phyloP scores from a whole-genome alignment of 2,329 filamentous ascomycete genomes.

The Stenocarpella maydis region DNA sequence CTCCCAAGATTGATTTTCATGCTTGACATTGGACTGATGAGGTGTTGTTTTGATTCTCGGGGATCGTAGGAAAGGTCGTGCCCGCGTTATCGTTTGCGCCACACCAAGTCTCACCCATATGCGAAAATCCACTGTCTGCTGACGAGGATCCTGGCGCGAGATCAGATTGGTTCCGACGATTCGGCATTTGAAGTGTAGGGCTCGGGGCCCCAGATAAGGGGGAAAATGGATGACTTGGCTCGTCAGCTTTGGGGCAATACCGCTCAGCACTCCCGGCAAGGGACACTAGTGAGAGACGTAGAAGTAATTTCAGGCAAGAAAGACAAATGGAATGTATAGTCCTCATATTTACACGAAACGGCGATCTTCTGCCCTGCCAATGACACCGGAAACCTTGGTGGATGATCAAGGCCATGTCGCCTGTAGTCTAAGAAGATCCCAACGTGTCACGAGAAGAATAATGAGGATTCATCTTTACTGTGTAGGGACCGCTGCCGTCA shows the following conservation, averaged over 20 bases:
- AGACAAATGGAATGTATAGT: not conserved
- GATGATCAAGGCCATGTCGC: too few species aligned
- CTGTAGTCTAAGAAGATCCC: too few species aligned
- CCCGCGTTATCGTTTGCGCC: not conserved
- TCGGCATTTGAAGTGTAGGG: too few species aligned
- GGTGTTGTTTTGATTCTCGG: conserved; percentile 3
- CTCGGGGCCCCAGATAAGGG: not conserved
- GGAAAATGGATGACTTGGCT: not conserved
- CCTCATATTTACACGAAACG: not conserved
- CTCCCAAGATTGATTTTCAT: not conserved
- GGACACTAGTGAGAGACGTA: not conserved
- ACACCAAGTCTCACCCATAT: not conserved
- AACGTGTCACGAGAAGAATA: not conserved
- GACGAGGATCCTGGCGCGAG: not conserved
- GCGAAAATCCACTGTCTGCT: not conserved
- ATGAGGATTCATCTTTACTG: not conserved
- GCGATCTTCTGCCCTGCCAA: not conserved
- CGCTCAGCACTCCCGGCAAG: too few species aligned
- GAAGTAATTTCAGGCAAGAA: not conserved
- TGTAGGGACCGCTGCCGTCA: not conserved
- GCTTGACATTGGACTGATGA: not conserved
- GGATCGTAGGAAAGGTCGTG: conserved; percentile 1
- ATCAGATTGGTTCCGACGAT: not conserved
- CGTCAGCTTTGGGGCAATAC: not conserved
- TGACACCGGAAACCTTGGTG: too few species aligned